Evolutionary conservation across 805 yeast genomes (phyloP).

Genomic region (Yarrowia yakushimensis): DNA sequence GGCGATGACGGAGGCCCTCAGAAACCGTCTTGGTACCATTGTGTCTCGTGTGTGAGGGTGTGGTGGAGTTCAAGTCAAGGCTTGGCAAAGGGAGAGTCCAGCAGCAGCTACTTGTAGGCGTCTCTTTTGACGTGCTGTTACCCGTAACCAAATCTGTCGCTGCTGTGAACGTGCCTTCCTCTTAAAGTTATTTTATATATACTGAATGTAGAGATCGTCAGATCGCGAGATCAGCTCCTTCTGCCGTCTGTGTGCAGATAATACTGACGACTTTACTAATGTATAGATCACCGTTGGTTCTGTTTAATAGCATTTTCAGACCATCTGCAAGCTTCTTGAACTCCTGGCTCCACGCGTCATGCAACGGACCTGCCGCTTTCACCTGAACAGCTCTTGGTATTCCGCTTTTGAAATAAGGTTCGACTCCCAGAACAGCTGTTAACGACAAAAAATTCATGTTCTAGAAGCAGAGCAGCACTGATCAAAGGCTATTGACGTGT

Average conservation of each 20-base stretch:
- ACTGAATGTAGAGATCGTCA: not conserved
- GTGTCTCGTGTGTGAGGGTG: not conserved
- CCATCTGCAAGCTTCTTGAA: too few relatives aligned
- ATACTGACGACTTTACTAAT: too few relatives aligned
- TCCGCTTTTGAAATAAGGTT: not conserved
- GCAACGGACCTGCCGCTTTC: not conserved
- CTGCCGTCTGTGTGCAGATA: not conserved
- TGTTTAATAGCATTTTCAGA: too few relatives aligned
- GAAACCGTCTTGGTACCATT: slow-evolving; percentile 13
- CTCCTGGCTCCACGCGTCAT: not conserved
- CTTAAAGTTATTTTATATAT: not conserved
- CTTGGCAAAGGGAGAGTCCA: not conserved
- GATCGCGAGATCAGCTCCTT: not conserved
- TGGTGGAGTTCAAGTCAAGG: not conserved
- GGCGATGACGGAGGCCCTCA: not conserved
- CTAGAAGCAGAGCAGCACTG: not conserved
- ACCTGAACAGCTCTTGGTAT: not conserved
- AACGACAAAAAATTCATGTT: too few relatives aligned
- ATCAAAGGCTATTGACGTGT: not conserved
- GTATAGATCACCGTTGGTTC: too few relatives aligned
- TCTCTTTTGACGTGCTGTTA: not conserved
- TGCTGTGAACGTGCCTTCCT: not conserved
- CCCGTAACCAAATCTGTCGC: not conserved
- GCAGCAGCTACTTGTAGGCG: not conserved
- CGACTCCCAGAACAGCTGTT: not conserved